Evolutionary conservation across 2,329 filamentous ascomycete species (phyloP).

Genomic region (Penicillium sp.): DNA sequence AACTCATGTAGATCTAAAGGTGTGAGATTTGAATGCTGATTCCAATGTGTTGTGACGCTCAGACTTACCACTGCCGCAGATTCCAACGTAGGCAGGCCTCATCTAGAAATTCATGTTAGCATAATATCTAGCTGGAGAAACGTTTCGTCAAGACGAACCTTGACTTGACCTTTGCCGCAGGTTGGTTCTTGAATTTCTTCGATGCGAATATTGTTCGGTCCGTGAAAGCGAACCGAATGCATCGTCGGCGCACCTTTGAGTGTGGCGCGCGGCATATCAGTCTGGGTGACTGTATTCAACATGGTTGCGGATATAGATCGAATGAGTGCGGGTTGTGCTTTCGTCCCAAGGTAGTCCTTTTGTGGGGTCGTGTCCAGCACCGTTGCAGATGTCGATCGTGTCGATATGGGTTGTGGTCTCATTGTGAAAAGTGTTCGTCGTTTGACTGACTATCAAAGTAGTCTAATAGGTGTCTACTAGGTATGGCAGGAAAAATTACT

Average conservation of each 20-base stretch:
- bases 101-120: slow-evolving; percentile 9
- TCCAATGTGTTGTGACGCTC: too few species aligned
- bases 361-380: neutral
- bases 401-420: neutral
- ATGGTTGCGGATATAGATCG: slow-evolving; percentile 2
- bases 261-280: slow-evolving; percentile 12
- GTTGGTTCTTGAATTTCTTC: slow-evolving; percentile 33
- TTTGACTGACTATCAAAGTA: neutral
- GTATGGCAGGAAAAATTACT: too few species aligned
- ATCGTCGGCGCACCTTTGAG: slow-evolving; percentile 22
- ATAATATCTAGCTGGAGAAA: slow-evolving; percentile 8
- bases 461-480: too few species aligned
- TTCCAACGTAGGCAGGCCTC: slow-evolving; percentile 32
- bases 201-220: slow-evolving; percentile 35
- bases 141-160: slow-evolving; percentile 17
- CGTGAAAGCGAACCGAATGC: slow-evolving; percentile 37
- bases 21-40: neutral
- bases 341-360: neutral
- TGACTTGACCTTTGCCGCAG: slow-evolving; percentile 57
- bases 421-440: neutral
- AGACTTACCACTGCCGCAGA: slow-evolving; percentile 29
- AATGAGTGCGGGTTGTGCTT: neutral
- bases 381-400: neutral
- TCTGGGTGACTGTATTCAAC: slow-evolving; percentile 5
- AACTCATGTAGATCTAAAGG: slow-evolving; percentile 56